These are phyloP conservation scores for Dictyostelium citrinum DNA, from an alignment of 78 protist genomes.

Conservation along the genomic window DNA sequence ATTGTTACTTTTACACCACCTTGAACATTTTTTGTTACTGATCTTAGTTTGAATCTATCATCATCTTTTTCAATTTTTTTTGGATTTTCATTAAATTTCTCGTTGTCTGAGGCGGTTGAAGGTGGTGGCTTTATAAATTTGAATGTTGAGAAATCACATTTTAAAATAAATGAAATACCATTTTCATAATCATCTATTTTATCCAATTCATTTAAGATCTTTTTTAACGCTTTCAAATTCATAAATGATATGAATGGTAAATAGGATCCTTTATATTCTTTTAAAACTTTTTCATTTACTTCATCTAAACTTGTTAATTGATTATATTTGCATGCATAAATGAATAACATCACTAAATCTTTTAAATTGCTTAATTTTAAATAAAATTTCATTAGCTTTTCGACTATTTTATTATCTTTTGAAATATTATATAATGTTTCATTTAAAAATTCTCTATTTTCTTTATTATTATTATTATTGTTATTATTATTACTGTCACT, in stretches of 20 bases:
- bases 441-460: background rate
- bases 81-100: background rate
- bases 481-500: background rate
- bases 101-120: background rate
- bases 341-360: background rate
- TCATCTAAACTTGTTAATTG: background rate
- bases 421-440: background rate
- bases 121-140: background rate
- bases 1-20: background rate
- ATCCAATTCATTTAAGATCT: background rate
- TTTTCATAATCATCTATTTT: background rate
- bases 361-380: background rate
- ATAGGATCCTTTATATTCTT: background rate
- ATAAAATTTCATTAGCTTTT: background rate
- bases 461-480: background rate
- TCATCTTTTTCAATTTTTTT: background rate
- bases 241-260: background rate
- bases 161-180: background rate
- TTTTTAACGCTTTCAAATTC: background rate
- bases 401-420: background rate
- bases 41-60: background rate
- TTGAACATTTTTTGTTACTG: background rate
- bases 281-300: background rate
- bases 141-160: background rate
- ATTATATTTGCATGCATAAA: background rate